These are phyloP conservation scores for Sechiopsis laciniata DNA, from an alignment of 306 rosid species.

Conservation along the genomic window DNA sequence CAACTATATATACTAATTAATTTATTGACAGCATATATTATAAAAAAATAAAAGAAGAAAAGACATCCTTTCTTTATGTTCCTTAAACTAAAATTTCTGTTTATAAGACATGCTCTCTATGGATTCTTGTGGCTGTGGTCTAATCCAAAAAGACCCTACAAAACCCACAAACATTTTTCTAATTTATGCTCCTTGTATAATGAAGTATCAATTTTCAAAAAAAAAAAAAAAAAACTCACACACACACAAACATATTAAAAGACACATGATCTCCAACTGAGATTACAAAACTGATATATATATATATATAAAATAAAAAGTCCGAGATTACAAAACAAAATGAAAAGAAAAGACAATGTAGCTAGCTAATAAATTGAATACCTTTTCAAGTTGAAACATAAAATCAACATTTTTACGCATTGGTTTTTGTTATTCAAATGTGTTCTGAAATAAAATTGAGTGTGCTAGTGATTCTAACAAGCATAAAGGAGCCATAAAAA, in stretches of 20 bases:
- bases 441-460: background rate
- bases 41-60: background rate
- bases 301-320: too few relatives aligned
- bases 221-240: background rate
- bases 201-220: too few relatives aligned
- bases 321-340: background rate
- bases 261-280: background rate
- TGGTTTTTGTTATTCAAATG: background rate
- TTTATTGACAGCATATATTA: background rate
- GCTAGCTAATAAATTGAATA: background rate
- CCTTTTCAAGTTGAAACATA: background rate
- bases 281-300: background rate
- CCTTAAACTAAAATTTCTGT: background rate
- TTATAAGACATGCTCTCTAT: background rate
- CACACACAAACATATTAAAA: background rate
- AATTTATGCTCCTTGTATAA: too few relatives aligned
- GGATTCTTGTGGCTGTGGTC: background rate
- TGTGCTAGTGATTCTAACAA: constrained; percentile 2
- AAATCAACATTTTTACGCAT: background rate
- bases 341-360: background rate
- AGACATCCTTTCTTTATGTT: background rate
- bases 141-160: constrained; percentile 13
- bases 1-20: background rate
- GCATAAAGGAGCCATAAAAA: background rate
- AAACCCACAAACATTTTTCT: background rate